These are phyloP conservation scores for Leccinum colubrinum DNA, from an alignment of 1,284 basidiomycete species.

Conservation along the genomic window DNA sequence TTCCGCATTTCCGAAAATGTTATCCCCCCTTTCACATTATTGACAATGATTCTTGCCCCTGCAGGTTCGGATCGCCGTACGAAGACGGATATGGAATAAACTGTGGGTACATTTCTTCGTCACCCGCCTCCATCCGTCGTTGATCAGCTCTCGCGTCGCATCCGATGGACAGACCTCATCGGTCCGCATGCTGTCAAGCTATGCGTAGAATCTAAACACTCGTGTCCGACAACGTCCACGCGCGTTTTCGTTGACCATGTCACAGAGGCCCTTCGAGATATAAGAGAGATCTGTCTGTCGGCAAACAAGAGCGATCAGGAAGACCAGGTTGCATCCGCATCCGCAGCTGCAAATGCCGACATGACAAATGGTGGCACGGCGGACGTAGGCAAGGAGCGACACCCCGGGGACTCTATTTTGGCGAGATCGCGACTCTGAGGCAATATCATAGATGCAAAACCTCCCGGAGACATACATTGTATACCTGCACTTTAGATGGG, in stretches of 20 bases:
- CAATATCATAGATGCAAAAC: not conserved
- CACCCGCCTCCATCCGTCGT: not conserved
- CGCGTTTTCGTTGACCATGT: slow-evolving; percentile 67
- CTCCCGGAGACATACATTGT: not conserved
- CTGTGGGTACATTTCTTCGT: slow-evolving; percentile 50
- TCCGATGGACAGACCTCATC: slow-evolving; percentile 64
- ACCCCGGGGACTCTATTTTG: slow-evolving; percentile 1
- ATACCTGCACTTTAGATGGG: not conserved
- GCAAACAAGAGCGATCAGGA: slow-evolving; percentile 8
- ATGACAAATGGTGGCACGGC: not conserved
- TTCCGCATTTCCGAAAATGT: not conserved
- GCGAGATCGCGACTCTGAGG: slow-evolving; percentile 22
- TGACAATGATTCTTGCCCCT: slow-evolving; percentile 5
- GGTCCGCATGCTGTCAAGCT: slow-evolving; percentile 86
- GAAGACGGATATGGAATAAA: slow-evolving; percentile 91
- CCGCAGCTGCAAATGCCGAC: not conserved
- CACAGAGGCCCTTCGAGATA: slow-evolving; percentile 68
- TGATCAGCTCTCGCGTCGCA: not conserved
- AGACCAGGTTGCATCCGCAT: not conserved
- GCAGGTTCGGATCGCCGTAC: slow-evolving; percentile 75
- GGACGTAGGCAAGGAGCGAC: not conserved
- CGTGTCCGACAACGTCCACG: slow-evolving; percentile 72
- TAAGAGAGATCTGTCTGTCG: slow-evolving; percentile 54
- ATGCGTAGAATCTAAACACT: slow-evolving; percentile 91
- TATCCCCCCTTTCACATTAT: not conserved